A percentile compares a stretch with the other conserved stretches of the same genome.
Conservation (phyloP, 2,329 filamentous ascomycete genomes). For the Microdochium bolleyi region DNA sequence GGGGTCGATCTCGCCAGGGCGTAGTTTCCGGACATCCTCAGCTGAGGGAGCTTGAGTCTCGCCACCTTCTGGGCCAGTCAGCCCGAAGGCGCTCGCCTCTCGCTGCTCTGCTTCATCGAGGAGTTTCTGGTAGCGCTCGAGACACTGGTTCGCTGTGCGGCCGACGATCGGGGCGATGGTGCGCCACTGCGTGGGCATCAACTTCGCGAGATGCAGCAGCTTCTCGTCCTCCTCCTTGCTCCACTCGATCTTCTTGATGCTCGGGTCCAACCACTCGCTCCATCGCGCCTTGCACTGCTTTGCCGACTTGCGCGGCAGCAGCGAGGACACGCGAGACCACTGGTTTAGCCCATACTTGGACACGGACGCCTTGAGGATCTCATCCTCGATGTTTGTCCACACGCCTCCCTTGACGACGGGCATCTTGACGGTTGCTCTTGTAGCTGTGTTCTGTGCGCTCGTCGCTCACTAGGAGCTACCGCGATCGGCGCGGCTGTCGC, state of each 20-base stretch:
- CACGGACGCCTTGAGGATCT: constrained; percentile 92
- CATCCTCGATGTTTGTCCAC: constrained; percentile 78
- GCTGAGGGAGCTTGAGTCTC: constrained; percentile 84
- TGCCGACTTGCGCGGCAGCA: constrained; percentile 92
- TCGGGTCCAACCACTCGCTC: constrained; percentile 96
- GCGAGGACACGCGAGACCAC: constrained; percentile 96
- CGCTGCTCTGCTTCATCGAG: constrained; percentile 91
- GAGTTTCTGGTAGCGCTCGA: constrained; percentile 94
- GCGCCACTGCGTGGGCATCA: constrained; percentile 99
- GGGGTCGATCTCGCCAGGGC: constrained; percentile 92
- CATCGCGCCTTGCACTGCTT: constrained; percentile 99
- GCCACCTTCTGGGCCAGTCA: constrained; percentile 78
- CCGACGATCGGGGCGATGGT: constrained; percentile 97
- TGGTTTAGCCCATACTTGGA: constrained; percentile 95
- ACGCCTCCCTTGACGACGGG: constrained; percentile 68
- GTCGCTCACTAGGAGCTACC: background rate
- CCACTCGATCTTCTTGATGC: constrained; percentile 98
- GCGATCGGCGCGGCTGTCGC: background rate
- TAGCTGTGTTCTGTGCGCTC: background rate
- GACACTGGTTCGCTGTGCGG: constrained; percentile 90
- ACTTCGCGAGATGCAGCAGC: constrained; percentile 87
- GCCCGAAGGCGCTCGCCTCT: constrained; percentile 71
- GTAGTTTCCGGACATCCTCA: constrained; percentile 81
- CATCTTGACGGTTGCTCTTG: constrained; percentile 35
- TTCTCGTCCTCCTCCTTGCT: constrained; percentile 98